Conservation (phyloP, 495 filamentous ascomycete genomes). For the Aspergillus mulundensis region DNA sequence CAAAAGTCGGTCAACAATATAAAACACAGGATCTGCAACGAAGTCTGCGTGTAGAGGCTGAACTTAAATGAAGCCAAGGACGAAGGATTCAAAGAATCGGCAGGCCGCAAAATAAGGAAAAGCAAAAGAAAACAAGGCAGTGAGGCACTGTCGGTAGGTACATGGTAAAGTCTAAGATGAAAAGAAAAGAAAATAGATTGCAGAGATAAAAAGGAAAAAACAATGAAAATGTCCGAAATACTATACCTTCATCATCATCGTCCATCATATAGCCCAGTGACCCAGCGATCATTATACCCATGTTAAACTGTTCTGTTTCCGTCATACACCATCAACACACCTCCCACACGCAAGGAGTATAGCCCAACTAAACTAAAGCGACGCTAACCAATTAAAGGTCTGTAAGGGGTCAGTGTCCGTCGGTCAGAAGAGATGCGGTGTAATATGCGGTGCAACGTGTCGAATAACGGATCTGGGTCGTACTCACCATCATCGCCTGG, state of each 20-base stretch:
- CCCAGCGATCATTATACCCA: background rate
- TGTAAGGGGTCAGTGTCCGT: constrained; percentile 10
- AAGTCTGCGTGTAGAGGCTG: background rate
- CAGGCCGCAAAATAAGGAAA: background rate
- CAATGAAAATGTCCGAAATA: background rate
- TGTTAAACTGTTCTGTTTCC: background rate
- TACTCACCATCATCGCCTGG: constrained; percentile 48
- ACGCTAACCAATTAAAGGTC: constrained; percentile 44
- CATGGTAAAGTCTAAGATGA: no score
- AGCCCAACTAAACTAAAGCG: constrained; percentile 16
- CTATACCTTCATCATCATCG: background rate
- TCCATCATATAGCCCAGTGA: background rate
- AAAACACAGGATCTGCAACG: background rate
- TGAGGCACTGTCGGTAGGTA: no score
- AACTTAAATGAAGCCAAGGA: background rate
- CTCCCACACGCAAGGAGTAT: background rate
- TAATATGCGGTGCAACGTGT: constrained; percentile 4
- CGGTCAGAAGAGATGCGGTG: background rate
- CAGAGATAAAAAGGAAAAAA: background rate
- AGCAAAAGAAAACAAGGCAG: background rate
- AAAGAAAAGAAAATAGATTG: no score
- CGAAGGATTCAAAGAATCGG: background rate
- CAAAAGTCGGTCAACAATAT: background rate
- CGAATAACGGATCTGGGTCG: background rate
- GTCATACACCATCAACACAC: background rate